These are phyloP conservation scores for Tolypocladium pustulatum DNA, from an alignment of 2,329 filamentous ascomycete species.

Conservation along the genomic window DNA sequence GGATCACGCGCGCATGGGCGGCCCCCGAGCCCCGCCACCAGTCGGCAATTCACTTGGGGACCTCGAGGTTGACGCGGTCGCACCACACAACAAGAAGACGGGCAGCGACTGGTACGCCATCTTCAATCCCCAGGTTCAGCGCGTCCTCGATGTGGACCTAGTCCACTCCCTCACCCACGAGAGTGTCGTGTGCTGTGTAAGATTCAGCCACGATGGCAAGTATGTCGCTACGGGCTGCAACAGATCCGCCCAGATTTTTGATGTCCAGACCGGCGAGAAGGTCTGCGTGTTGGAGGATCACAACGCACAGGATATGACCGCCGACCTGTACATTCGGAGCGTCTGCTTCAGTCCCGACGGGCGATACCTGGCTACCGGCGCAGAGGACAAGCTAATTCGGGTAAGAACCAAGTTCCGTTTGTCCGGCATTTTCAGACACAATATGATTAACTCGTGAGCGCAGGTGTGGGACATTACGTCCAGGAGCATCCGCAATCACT, in stretches of 20 bases:
- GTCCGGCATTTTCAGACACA: background rate
- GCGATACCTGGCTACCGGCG: slow-evolving; percentile 85
- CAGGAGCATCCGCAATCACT: slow-evolving; percentile 80
- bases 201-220: slow-evolving; percentile 92
- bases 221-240: slow-evolving; percentile 97
- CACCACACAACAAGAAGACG: slow-evolving; percentile 78
- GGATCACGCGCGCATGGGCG: slow-evolving; percentile 47
- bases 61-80: slow-evolving; percentile 75
- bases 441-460: slow-evolving; percentile 5
- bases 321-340: slow-evolving; percentile 92
- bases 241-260: slow-evolving; percentile 97
- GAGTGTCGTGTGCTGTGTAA: slow-evolving; percentile 95
- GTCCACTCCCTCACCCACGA: slow-evolving; percentile 89
- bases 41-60: slow-evolving; percentile 64
- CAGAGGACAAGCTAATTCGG: slow-evolving; percentile 93
- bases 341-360: slow-evolving; percentile 98
- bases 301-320: slow-evolving; percentile 65
- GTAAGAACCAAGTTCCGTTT: slow-evolving; percentile 40
- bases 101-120: slow-evolving; percentile 92
- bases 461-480: slow-evolving; percentile 90
- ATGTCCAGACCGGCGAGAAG: slow-evolving; percentile 77
- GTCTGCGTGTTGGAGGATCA: slow-evolving; percentile 87
- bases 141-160: slow-evolving; percentile 84
- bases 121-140: slow-evolving; percentile 86
- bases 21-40: slow-evolving; percentile 36